A percentile compares a stretch with the other conserved stretches of the same genome.
These are phyloP conservation scores for Aspergillus kassunensis DNA, from an alignment of 495 filamentous ascomycete genomes.

Conservation along the genomic window DNA sequence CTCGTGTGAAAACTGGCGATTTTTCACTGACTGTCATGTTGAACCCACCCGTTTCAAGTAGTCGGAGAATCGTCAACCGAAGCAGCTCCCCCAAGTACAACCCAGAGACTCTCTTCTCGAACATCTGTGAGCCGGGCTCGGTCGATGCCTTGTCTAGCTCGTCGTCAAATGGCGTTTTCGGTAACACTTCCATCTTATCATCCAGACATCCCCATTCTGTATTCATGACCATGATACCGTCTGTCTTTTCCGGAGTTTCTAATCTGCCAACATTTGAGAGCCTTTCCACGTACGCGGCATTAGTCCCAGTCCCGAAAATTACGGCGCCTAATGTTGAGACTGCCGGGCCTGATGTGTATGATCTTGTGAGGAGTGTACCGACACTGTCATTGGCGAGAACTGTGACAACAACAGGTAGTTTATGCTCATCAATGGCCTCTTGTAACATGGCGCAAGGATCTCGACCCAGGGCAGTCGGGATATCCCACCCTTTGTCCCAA, in stretches of 20 bases:
- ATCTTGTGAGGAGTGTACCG: conserved; percentile 19
- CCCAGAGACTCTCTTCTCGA: conserved; percentile 11
- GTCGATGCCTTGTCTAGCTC: background rate
- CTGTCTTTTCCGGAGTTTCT: background rate
- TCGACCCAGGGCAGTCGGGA: conserved; percentile 18
- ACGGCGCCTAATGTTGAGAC: conserved; percentile 12
- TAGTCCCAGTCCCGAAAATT: conserved; percentile 36
- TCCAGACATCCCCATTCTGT: conserved; percentile 29
- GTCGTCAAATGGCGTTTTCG: conserved; percentile 6
- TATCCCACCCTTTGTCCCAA: conserved; percentile 27
- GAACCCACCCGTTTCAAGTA: background rate
- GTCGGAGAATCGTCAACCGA: conserved; percentile 7
- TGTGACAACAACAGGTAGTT: conserved; percentile 16
- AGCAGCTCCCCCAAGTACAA: conserved; percentile 9
- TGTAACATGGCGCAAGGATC: conserved; percentile 22
- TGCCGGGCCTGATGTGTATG: conserved; percentile 15
- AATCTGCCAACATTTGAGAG: conserved; percentile 13
- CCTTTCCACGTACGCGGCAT: conserved; percentile 34
- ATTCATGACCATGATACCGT: conserved; percentile 24
- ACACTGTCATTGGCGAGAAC: conserved; percentile 22
- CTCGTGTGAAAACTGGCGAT: background rate
- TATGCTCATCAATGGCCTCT: conserved; percentile 16
- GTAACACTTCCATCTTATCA: conserved; percentile 22
- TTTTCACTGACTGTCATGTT: background rate
- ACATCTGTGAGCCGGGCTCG: conserved; percentile 2